Base-by-base conservation (phyloP, 1,284 basidiomycete species). In the Ganoderma leucocontextum region DNA sequence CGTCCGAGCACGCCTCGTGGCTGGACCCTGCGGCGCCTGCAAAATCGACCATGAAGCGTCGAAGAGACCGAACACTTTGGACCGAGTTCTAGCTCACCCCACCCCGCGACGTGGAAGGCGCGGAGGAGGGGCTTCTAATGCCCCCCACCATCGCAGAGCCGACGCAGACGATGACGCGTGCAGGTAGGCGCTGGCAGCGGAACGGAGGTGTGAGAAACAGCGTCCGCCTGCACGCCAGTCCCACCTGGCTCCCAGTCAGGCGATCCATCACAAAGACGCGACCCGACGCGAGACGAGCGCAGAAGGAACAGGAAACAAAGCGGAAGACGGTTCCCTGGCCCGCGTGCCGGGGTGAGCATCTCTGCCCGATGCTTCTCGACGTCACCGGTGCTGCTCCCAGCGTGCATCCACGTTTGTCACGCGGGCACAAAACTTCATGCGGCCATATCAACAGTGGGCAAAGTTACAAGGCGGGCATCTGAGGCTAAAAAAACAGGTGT, bases 81-180 rank as follows among this genome's bases (percentile, higher is more conserved):
- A 9, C 35, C 22, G 55, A 25, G 49, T 63, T 63, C 62, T 55
- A 35, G 55, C 57, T 10, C 25, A 42, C 63, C 42, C 63, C 53
- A 42, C 49, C 47, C 39, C 49, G 59, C 52, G 38, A 47, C 59
- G 65, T 36, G 55, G 65, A 66, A 66, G 61, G 44, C 36, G 60
- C 65, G 65, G 65, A 60, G 52, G 55, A 49, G 36, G 19, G 55
- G 33, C 49, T 66, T 66, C 65, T 61, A 62, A 35, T 57, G 65
- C 60, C 47, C 60, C 65, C 52, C 44, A 33, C 29, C 39, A 17
- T 41, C 47, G 22, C 47, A 58, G 22, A 62, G 22, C 60, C 64
- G 58, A 44, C 59, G 22, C 59, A 1, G 38, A 41, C 59, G 15
- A 36, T 25, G 58, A 59, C 36, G 58, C 10, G 35, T 39, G 58